Evolutionary conservation across 495 filamentous ascomycete genomes (phyloP).

Genomic region (Gamarada debralockiae): DNA sequence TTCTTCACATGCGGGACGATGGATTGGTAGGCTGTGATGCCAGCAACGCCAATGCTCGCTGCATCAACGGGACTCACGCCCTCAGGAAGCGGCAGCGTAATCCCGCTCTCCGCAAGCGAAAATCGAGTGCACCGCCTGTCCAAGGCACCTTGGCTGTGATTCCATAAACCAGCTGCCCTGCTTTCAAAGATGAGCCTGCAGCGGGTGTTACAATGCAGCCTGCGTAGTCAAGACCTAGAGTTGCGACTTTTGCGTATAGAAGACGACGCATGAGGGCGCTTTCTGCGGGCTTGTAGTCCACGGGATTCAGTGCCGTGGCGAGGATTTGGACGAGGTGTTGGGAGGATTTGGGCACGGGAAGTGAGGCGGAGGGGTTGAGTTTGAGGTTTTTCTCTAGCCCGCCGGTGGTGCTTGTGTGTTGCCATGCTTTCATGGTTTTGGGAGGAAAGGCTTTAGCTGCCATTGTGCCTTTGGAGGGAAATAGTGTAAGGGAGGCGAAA

Average conservation of each 20-base stretch:
- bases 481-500: no score
- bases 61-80: conserved; percentile 47
- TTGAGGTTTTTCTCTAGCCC: conserved; percentile 54
- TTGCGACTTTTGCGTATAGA: conserved; percentile 42
- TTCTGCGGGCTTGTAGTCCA: conserved; percentile 69
- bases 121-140: conserved; percentile 52
- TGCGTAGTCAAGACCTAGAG: conserved; percentile 61
- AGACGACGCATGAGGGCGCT: conserved; percentile 37
- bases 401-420: conserved; percentile 43
- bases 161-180: conserved; percentile 58
- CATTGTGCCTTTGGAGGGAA: no score
- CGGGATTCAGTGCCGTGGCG: conserved; percentile 57
- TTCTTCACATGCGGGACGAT: conserved; percentile 49
- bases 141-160: conserved; percentile 25
- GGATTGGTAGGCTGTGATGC: conserved; percentile 54
- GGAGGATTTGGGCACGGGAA: conserved; percentile 35
- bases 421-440: conserved; percentile 59
- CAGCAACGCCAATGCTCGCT: conserved; percentile 51
- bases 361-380: conserved; percentile 36
- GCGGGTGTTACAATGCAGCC: conserved; percentile 48
- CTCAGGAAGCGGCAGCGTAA: conserved; percentile 38
- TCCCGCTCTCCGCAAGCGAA: conserved; percentile 24
- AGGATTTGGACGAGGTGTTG: conserved; percentile 56
- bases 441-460: no score
- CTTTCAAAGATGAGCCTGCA: conserved; percentile 27